Conservation (phyloP, 2,329 filamentous ascomycete genomes). For the Trichoderma breve region DNA sequence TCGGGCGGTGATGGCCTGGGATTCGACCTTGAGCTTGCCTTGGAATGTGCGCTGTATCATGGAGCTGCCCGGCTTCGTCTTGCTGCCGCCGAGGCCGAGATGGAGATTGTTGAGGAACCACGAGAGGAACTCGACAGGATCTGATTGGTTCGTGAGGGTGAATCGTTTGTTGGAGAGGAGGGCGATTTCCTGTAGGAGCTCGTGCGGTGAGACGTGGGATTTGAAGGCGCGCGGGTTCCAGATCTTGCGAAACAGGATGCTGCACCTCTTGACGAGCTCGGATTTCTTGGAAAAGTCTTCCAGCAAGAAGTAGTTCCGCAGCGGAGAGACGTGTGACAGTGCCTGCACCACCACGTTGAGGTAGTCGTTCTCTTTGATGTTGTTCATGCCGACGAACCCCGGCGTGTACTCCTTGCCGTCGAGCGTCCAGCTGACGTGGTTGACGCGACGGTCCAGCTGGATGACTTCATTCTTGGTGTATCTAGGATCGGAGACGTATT, state of each 20-base stretch:
- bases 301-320: constrained; percentile 89
- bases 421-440: constrained; percentile 67
- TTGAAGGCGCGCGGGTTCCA: constrained; percentile 98
- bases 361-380: constrained; percentile 99
- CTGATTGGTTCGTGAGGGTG: constrained; percentile 84
- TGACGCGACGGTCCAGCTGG: constrained; percentile 67
- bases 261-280: constrained; percentile 84
- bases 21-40: constrained; percentile 86
- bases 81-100: constrained; percentile 83
- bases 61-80: constrained; percentile 77
- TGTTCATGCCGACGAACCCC: constrained; percentile 98
- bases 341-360: constrained; percentile 93
- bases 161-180: constrained; percentile 89
- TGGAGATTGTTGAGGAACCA: constrained; percentile 98
- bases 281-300: constrained; percentile 70
- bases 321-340: constrained; percentile 80
- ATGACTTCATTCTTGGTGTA: constrained; percentile 79
- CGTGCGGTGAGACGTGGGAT: constrained; percentile 93
- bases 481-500: constrained; percentile 90
- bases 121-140: constrained; percentile 92
- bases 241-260: constrained; percentile 89
- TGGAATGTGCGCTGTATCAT: constrained; percentile 94
- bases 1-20: constrained; percentile 87
- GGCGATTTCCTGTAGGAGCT: constrained; percentile 91
- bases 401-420: constrained; percentile 83